Percentiles rank a stretch among this genome's conserved stretches.
Conservation (phyloP, 306 rosid genomes). For the Rosa persica region DNA sequence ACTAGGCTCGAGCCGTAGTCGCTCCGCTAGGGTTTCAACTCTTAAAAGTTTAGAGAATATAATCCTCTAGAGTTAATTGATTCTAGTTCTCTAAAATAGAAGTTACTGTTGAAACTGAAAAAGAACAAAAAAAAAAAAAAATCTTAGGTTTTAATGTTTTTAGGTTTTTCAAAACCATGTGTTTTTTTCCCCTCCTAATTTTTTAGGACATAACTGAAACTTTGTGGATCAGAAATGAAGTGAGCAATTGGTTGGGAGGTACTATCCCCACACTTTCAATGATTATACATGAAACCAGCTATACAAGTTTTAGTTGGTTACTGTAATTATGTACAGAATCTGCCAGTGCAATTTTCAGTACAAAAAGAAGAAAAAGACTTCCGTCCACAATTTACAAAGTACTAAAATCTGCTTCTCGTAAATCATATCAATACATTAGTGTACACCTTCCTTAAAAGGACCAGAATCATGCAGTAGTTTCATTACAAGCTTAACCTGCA, state of each 20-base stretch:
- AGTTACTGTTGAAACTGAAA: too few species aligned
- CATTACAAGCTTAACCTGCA: conserved; percentile 72
- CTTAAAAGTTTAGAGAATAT: too few species aligned
- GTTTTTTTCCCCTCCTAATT: too few species aligned
- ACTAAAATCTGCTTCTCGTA: background rate
- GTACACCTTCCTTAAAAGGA: conserved; percentile 70
- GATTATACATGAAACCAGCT: background rate
- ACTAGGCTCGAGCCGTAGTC: too few species aligned
- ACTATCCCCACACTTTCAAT: background rate
- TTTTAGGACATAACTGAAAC: too few species aligned
- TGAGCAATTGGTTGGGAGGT: background rate
- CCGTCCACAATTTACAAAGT: background rate
- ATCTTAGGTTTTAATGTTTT: too few species aligned
- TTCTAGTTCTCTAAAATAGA: too few species aligned
- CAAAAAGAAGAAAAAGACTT: background rate
- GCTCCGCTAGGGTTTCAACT: too few species aligned
- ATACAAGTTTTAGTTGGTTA: background rate
- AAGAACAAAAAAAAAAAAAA: too few species aligned
- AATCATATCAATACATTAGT: conserved; percentile 12
- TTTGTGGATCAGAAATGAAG: background rate
- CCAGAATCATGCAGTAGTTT: conserved; percentile 77
- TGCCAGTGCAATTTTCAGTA: background rate
- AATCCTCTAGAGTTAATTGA: too few species aligned
- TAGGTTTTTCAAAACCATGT: too few species aligned
- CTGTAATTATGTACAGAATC: conserved; percentile 6